Base-by-base conservation (phyloP, 495 filamentous ascomycete genomes). In the Penicillium cataractarum region DNA sequence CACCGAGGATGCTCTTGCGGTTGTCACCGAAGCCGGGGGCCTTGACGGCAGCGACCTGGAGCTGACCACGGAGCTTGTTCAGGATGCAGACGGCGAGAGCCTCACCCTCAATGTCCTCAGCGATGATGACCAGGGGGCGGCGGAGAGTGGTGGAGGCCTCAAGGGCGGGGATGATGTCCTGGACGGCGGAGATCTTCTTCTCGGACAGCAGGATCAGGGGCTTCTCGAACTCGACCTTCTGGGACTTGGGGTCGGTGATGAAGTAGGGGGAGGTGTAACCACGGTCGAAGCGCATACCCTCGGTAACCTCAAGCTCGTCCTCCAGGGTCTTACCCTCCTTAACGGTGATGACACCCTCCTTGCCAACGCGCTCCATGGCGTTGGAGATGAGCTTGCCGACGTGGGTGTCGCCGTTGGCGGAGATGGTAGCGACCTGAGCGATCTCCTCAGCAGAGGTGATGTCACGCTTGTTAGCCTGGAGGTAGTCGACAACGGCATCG, bases 141-240 rank as follows among this genome's bases (percentile, higher is more conserved):
- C 95, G 92, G 71, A 92, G 83, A 74, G 97, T 92, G 73, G 94
- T 97, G 63, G 96, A 97, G 68, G 91, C 90, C 82, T 99, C 95
- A 57, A 99, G 91, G 57, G 96, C 92, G 58, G 95, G 95, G 76
- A 99, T 92, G 76, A 99, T 97, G 80, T 99, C 95, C 82, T 97
- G 92, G 50, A 97, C 96, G 50, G 92, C 89, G 50, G 95, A 98
- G 80, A 99, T 99, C 88, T 99, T 99, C 91, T 97, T 97, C 87
- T 99, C 96, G 24, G 94, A 97, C 42, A 99, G 90, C 26, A 99
- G 90, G 78, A 99, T 92, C 68, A 99, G 82, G 65, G 95, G 95
- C 87, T 98, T 98, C 89, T 99, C 95, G 69, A 98, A 98, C 83
- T 98, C 95, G 57, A 97, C 92, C 89, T 98, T 99, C 77, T 96